Evolutionary conservation across 192 early-diverging fungal species (phyloP), one percentile per base, ranked within the genome.

Genomic region (Mortierella alpina): DNA sequence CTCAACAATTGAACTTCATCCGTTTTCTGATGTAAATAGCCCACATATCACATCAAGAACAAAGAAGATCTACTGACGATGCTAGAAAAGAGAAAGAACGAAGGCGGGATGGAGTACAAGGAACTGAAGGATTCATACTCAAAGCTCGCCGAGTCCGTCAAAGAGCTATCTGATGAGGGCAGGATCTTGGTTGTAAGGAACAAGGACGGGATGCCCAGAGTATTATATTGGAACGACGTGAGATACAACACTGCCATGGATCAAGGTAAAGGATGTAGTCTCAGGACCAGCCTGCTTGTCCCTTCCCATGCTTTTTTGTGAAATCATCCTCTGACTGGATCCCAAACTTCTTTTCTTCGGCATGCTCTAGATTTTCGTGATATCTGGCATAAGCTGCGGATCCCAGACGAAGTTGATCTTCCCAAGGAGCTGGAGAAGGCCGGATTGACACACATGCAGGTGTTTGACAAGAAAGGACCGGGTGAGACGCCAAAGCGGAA

Each of bases 71-170:
- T 96, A 23, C 61, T 95, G 10, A 79, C 83, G 20, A 78, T 93
- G 17, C 70, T 96, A 55, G 87, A 88, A 53, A 72, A 88, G 53
- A 81, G 83, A 6, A 93, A 88, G 4, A 86, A 84, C 40, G 73
- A 87, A 48, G 86, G 89, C 7, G 95, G 92, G 2, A 88, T 93
- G 80, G 93, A 94, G 49, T 90, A 90, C 50, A 93, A 92, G 71
- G 91, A 89, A 41, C 85, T 96, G 15, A 87, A 87, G 47, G 93
- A 96, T 58, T 94, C 92, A 12, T 94, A 93, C 68, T 82, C 91
- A 22, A 90, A 92, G 42, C 69, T 90, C 18, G 63, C 63, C n/a
- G 73, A 82, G 54, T 75, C 84, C 23, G 86, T 87, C 18, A 46
- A 92, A 61, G 90, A 92, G 47, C 66, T 91, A 15, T 88, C 88